These are phyloP conservation scores for Termitomyces bulborhizus DNA, from an alignment of 768 basidiomycete genomes.

Conservation along the genomic window DNA sequence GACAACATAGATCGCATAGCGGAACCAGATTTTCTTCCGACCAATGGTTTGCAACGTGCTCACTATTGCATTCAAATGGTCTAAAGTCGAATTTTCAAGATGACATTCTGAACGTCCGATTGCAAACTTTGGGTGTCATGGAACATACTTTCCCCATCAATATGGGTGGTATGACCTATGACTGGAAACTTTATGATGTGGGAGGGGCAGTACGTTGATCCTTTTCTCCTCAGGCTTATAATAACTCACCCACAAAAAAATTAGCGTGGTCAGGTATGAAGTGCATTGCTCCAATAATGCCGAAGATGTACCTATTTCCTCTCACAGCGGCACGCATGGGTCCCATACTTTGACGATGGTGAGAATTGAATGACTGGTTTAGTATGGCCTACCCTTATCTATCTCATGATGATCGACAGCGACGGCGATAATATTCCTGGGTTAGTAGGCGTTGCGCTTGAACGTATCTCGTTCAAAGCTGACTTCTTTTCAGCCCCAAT, in stretches of 20 bases:
- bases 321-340: slow-evolving; percentile 69
- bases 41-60: slow-evolving; percentile 40
- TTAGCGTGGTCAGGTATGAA: slow-evolving; percentile 57
- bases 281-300: background rate
- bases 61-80: background rate
- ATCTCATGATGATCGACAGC: slow-evolving; percentile 31
- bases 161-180: slow-evolving; percentile 54
- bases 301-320: background rate
- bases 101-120: slow-evolving; percentile 72
- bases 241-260: background rate
- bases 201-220: slow-evolving; percentile 64
- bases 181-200: slow-evolving; percentile 81
- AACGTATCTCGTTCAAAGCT: background rate
- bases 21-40: slow-evolving; percentile 64
- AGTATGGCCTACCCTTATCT: background rate
- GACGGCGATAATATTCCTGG: slow-evolving; percentile 78
- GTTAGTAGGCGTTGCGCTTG: slow-evolving; percentile 16
- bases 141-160: slow-evolving; percentile 71
- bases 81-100: slow-evolving; percentile 31
- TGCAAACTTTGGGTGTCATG: slow-evolving; percentile 75
- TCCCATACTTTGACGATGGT: slow-evolving; percentile 84
- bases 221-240: slow-evolving; percentile 2
- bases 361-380: slow-evolving; percentile 19
- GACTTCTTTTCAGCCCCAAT: slow-evolving; percentile 50
- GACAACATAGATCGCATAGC: slow-evolving; percentile 59